These are phyloP conservation scores for Vachellia pachyceras DNA, from an alignment of 306 rosid species.

Conservation along the genomic window DNA sequence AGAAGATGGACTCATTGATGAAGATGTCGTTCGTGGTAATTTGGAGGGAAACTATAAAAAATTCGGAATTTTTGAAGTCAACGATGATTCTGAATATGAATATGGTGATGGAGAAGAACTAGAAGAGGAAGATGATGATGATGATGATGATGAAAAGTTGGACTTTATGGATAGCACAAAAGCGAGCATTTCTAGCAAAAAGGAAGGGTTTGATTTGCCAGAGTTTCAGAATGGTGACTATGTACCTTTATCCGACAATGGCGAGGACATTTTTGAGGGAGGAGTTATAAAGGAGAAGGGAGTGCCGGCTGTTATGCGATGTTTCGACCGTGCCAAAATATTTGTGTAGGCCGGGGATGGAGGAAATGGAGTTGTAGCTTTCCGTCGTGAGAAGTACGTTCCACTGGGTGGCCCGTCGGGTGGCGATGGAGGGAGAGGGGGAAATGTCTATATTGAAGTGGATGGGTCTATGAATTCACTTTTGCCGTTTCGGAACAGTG, in stretches of 20 bases:
- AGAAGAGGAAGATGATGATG: not conserved
- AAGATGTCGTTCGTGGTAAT: not conserved
- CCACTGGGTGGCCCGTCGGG: constrained; percentile 89
- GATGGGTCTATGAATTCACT: constrained; percentile 81
- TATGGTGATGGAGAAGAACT: constrained; percentile 37
- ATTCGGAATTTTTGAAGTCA: constrained; percentile 44
- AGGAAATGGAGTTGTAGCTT: constrained; percentile 86
- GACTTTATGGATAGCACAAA: constrained; percentile 28
- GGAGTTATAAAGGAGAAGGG: constrained; percentile 78
- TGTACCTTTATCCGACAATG: not conserved
- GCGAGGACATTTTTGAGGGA: constrained; percentile 32
- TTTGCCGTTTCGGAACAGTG: constrained; percentile 81
- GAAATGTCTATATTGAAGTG: constrained; percentile 80
- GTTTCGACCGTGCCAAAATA: constrained; percentile 85
- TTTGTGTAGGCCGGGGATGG: constrained; percentile 80
- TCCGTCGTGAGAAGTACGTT: too few species aligned
- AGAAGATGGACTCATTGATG: constrained; percentile 28
- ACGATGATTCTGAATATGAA: constrained; percentile 47
- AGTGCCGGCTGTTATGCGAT: constrained; percentile 89
- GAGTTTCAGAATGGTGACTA: constrained; percentile 34
- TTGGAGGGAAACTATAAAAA: constrained; percentile 34
- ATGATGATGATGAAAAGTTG: not conserved
- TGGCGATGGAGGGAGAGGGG: constrained; percentile 93
- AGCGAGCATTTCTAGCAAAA: not conserved
- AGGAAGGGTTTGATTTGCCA: constrained; percentile 24